Conservation (phyloP, 2,329 filamentous ascomycete species). For the Fusarium drepaniforme region DNA sequence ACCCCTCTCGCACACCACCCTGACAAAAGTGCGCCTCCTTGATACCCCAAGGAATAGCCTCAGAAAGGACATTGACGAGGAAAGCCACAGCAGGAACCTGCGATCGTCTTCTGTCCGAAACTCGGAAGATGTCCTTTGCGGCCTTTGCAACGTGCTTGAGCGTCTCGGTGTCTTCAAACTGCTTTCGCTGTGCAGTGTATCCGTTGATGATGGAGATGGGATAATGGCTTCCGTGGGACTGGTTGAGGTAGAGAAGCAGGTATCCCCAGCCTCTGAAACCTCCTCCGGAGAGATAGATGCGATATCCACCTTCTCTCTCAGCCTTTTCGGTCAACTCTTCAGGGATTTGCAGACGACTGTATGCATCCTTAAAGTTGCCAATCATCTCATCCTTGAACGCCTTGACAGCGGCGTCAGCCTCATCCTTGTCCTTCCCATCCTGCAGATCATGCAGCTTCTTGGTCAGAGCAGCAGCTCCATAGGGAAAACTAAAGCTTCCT, state of each 20-base stretch:
- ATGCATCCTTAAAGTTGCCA: slow-evolving; percentile 63
- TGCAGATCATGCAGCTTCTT: slow-evolving; percentile 62
- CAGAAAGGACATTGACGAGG: slow-evolving; percentile 71
- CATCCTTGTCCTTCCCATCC: slow-evolving; percentile 50
- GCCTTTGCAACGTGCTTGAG: slow-evolving; percentile 50
- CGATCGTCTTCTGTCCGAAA: slow-evolving; percentile 72
- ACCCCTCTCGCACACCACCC: slow-evolving; percentile 77
- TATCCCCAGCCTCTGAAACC: slow-evolving; percentile 81
- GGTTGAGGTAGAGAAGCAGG: slow-evolving; percentile 69
- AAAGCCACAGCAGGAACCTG: slow-evolving; percentile 79
- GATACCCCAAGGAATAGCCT: slow-evolving; percentile 70
- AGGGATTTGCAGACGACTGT: slow-evolving; percentile 65
- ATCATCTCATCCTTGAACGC: slow-evolving; percentile 63
- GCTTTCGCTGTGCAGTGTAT: slow-evolving; percentile 62
- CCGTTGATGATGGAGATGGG: slow-evolving; percentile 81
- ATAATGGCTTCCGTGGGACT: slow-evolving; percentile 70
- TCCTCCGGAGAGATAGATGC: slow-evolving; percentile 76
- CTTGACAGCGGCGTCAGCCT: slow-evolving; percentile 58
- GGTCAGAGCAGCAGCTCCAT: slow-evolving; percentile 76
- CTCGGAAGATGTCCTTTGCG: slow-evolving; percentile 64
- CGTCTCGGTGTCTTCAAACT: slow-evolving; percentile 64
- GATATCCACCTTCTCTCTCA: slow-evolving; percentile 60
- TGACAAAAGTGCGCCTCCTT: slow-evolving; percentile 76
- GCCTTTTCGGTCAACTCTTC: slow-evolving; percentile 59
- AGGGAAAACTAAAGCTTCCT: slow-evolving; percentile 75